Evolutionary conservation across 495 filamentous ascomycete genomes (phyloP), one percentile per base, ranked within the genome.

Genomic region (Rostrohypoxylon terebratum): DNA sequence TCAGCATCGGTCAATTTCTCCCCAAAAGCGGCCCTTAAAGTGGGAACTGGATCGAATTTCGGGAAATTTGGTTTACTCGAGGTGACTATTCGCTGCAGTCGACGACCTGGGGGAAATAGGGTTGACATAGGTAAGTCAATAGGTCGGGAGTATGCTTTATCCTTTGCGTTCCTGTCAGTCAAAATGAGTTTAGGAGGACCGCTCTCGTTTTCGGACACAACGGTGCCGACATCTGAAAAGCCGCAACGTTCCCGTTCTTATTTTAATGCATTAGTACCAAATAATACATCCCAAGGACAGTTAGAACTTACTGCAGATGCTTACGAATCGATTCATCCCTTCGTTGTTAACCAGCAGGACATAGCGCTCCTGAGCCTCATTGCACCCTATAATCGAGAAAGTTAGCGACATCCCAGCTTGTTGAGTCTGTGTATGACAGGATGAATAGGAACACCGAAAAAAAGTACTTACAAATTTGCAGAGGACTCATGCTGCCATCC

Each of bases 311-410:
- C 85, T 81, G 69, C 92, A 93, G 72, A 98, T 97, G 54, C 86
- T 87, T 45, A 90, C 90, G 81, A 98, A 98, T 31, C 87, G 89
- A 68, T 94, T 92, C 76, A 98, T 88, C 34, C 89, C 83, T 2
- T 94, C 91, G 61, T 87, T 86, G 36, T 92, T 91, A 67, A 99
- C 88, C 10, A 94, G 87, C 71, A 98, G 77, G 16, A 98, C 96
- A 71, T 98, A 99, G 76, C 96, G 85, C 80, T 99, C 96, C 74
- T 99, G 96, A 1, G 96, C 96, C 74, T 98, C 94, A 72, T 93
- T 95, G 81, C 94, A 97, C 76, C 76, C 75, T 64, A 25, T 60
- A 34, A 50, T 11, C 34, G 42, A n/a, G 55, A 14, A 8, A 28
- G 31, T 63, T 67, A 59, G 61, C 28, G 9, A 40, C 14, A 7